A percentile compares a stretch with the other conserved stretches of the same genome.
These are phyloP conservation scores for Scleroderma citrinum DNA, from an alignment of 768 basidiomycete genomes.

Conservation along the genomic window DNA sequence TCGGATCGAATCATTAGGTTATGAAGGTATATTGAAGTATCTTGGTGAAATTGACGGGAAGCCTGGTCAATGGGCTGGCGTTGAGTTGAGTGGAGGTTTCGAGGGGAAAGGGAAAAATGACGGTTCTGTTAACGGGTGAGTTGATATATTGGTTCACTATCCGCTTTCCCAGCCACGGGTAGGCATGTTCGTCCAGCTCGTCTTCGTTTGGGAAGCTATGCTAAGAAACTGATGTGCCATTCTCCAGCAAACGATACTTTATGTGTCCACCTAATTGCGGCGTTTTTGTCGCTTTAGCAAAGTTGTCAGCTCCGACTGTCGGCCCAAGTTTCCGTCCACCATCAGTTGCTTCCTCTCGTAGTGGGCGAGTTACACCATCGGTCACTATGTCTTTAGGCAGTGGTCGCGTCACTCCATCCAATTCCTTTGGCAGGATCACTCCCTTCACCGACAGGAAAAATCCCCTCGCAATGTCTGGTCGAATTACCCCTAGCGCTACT, in stretches of 20 bases:
- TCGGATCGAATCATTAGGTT: slow-evolving; percentile 80
- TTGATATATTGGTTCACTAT: slow-evolving; percentile 8
- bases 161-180: neutral
- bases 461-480: slow-evolving; percentile 33
- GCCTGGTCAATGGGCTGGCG: slow-evolving; percentile 87
- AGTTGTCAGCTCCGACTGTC: slow-evolving; percentile 75
- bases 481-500: slow-evolving; percentile 39
- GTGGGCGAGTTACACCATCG: slow-evolving; percentile 40
- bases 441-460: slow-evolving; percentile 30
- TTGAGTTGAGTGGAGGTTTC: slow-evolving; percentile 83
- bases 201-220: too few relatives aligned
- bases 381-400: slow-evolving; percentile 28
- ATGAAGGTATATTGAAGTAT: slow-evolving; percentile 78
- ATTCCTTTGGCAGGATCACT: slow-evolving; percentile 39
- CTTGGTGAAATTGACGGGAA: slow-evolving; percentile 87
- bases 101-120: slow-evolving; percentile 93
- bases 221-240: too few relatives aligned
- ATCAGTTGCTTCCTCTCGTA: slow-evolving; percentile 72
- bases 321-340: slow-evolving; percentile 57
- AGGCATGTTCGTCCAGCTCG: too few relatives aligned
- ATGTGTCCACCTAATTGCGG: slow-evolving; percentile 79
- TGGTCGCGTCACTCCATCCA: slow-evolving; percentile 56
- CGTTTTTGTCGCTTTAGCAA: slow-evolving; percentile 80
- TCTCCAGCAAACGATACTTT: slow-evolving; percentile 73
- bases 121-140: slow-evolving; percentile 84